Evolutionary conservation across 1,139 yeast species (phyloP).

Genomic region (Nakaseomyces sp.): DNA sequence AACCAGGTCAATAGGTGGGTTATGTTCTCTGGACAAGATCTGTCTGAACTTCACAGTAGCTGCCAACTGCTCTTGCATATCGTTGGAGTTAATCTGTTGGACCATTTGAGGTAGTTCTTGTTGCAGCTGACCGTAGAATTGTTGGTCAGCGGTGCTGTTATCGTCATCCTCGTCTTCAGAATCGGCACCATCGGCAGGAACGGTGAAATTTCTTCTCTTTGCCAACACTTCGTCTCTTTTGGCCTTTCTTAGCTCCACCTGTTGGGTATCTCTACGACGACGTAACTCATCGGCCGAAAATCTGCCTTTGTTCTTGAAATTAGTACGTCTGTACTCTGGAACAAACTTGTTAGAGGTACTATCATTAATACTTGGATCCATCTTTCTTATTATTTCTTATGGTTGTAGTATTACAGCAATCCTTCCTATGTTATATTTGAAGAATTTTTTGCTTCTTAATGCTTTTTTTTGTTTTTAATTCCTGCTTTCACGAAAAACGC

Average conservation of each 20-base stretch:
- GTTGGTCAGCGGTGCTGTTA: constrained; percentile 37
- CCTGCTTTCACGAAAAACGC: too few relatives aligned
- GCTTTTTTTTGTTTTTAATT: too few relatives aligned
- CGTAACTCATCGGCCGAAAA: constrained; percentile 94
- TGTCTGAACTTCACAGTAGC: constrained; percentile 93
- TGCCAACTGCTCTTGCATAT: constrained; percentile 71
- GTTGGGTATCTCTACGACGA: constrained; percentile 96
- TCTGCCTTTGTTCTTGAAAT: constrained; percentile 88
- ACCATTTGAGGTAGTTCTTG: constrained; percentile 81
- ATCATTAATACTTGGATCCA: constrained; percentile 22
- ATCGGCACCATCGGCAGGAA: constrained; percentile 37
- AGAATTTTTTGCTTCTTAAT: too few relatives aligned
- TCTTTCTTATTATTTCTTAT: neutral
- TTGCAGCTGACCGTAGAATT: constrained; percentile 43
- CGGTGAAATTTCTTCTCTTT: constrained; percentile 76
- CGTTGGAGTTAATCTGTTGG: constrained; percentile 66
- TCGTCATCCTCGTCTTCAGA: constrained; percentile 35
- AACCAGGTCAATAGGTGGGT: constrained; percentile 95
- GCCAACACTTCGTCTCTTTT: constrained; percentile 92
- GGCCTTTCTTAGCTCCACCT: constrained; percentile 91
- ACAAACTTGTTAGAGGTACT: constrained; percentile 80
- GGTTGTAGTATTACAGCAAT: constrained; percentile 3
- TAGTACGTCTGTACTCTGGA: constrained; percentile 96
- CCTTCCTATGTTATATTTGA: too few relatives aligned
- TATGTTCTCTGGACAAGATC: constrained; percentile 84